Base-by-base conservation (phyloP, 169 alveolate species). In the Plasmodium adleri region DNA sequence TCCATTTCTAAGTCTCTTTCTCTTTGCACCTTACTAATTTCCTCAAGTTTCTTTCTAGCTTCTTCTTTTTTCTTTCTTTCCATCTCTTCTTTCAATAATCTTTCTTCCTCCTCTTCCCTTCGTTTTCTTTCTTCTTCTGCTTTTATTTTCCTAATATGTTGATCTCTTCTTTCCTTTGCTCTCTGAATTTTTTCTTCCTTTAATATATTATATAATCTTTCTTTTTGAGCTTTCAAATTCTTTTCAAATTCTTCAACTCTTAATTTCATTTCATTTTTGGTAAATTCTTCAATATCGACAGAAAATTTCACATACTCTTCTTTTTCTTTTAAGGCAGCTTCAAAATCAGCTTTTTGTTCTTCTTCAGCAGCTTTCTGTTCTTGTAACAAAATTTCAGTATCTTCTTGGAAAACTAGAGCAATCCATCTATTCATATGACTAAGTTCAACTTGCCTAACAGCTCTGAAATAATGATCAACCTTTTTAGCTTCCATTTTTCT, bases 401-500 rank as follows among this genome's bases (percentile, higher is more conserved):
- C 96, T 43, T 74, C 93, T 64, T 92, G 94, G n/a, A 88, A 90
- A 49, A 91, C 66, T 32, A 66, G 75, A 24, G 92, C 93, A 90
- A 88, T 75, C 93, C 94, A 94, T 54, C 88, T 92, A 17, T 85
- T 92, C 88, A 91, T 91, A 72, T 92, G 91, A 86, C 90, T 90
- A 76, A 87, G 92, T 67, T 96, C 97, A 47, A 92, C 95, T 62
- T 94, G 94, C 17, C 98, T 92, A 73, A 94, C 80, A 1, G 98
- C 98, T 39, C 98, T 90, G 32, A 95, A 93, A 20, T 93, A 86
- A 91, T 96, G 98, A 60, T 96, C 98, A 22, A 96, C 89, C 43
- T 95, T 88, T 90, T 96, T 96, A 52, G 95, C 94, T 72, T 96
- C 98, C 24, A 90, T 91, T 64, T 91, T 93, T 62, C 97, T 88